Evolutionary conservation across 306 rosid species (phyloP), one percentile per base, ranked within the genome.

Genomic region (Vicia faba): DNA sequence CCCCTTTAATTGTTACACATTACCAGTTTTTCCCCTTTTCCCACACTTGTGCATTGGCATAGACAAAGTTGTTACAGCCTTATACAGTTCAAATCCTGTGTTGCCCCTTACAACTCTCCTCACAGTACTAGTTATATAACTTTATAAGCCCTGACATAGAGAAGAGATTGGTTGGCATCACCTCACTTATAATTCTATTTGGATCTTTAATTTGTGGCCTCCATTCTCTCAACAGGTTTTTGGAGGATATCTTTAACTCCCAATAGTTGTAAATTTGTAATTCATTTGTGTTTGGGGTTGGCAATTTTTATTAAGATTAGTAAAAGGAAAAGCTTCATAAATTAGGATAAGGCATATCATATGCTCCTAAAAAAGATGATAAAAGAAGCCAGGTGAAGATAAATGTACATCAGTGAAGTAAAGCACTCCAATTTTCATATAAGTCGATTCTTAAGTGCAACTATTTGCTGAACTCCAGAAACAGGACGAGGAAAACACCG

Each of bases 361-460:
- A 26, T 54, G 18, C 36, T 54, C 36, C 38, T 26, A 11, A 26
- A 55, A 58, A 62, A 3, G 8, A 66, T 57, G 45, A 46, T 57
- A 57, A 45, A 33, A 74, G 49, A 56, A 56, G 53, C n/a, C 44
- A 43, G 36, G 51, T 55, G 72, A 57, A 49, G 55, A 53, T 15
- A 11, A 31, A 66, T 51, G 26, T 19, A 12, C 45, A 74, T 67
- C 18, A 66, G 43, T 44, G 25, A 66, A 59, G 33, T 58, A 64
- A 64, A 58, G 35, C 69, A 28, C 55, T 48, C 53, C 59, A 41
- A 38, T 50, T 19, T 66, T 67, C 44, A 48, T 64, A 39, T 23
- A 20, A 75, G 77, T 56, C 35, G 40, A 45, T 46, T 35, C 54
- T 29, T 7, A 33, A n/a, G 25, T 39, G 5, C 36, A 28, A 16